Base-by-base conservation (phyloP, 2,329 filamentous ascomycete species). In the Trichoderma polysporum region DNA sequence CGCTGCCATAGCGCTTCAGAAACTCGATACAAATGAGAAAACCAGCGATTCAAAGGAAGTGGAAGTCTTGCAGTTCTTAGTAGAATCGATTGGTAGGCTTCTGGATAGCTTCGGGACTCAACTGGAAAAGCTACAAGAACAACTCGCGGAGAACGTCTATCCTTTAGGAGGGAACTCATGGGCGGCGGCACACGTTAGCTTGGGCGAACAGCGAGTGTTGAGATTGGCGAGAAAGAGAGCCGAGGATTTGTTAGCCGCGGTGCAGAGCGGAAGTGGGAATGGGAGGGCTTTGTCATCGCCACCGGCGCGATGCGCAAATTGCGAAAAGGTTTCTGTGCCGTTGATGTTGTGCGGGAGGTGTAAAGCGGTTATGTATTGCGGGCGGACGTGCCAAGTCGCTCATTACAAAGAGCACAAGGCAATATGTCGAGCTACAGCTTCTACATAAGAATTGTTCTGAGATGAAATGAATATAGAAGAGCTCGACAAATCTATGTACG, bases 41-140 rank as follows among this genome's bases (percentile, higher is more conserved):
- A 71, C 77, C 68, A 76, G 72, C 68, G 67, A 75, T 72, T 73
- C 71, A 31, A 77, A 77, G 70, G 76, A 78, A 70, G 63, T 71
- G 31, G 67, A 78, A 71, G 67, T 78, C 67, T 69, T 79, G 68
- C 74, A 69, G 66, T 76, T 73, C 58, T 66, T 79, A 66, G 71
- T 74, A 62, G 75, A 77, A 59, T 79, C 75, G 63, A 73, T 78
- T 70, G 63, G 58, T 54, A 59, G 47, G 59, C 70, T 78, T 68
- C 71, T 79, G 33, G 67, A 74, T 57, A 66, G 70, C 58, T 79
- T 78, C 69, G 73, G 67, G 69, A 75, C 68, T 68, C 73, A 68
- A 58, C 69, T 75, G 53, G 74, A 76, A 70, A 73, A 69, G 70
- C 71, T 79, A 64, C 71, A 76, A 69, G 70, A 73, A 67, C 72